A percentile compares a stretch with the other conserved stretches of the same genome.
Conservation (phyloP, 176 grass and related monocot genomes). For the Oryza meridionalis region DNA sequence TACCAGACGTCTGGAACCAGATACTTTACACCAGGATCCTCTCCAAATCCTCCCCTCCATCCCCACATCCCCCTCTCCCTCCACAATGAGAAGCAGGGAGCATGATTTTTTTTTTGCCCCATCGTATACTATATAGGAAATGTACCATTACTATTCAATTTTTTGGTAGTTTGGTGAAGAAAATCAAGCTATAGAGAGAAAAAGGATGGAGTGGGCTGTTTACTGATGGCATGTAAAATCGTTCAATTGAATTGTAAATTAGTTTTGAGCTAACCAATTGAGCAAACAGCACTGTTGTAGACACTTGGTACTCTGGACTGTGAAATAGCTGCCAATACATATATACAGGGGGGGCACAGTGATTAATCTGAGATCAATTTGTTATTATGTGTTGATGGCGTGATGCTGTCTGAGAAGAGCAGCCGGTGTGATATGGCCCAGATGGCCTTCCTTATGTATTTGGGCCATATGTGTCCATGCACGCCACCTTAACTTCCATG, state of each 20-base stretch:
- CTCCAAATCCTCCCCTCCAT: slow-evolving; percentile 21
- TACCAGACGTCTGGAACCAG: slow-evolving; percentile 89
- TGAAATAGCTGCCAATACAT: neutral
- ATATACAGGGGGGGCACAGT: neutral
- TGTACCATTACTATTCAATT: slow-evolving; percentile 1
- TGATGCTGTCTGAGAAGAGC: too few relatives aligned
- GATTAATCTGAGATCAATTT: neutral
- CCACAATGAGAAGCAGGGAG: slow-evolving; percentile 25
- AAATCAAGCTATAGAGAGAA: slow-evolving; percentile 23
- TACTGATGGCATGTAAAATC: slow-evolving; percentile 33
- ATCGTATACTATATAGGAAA: neutral
- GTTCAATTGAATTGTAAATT: slow-evolving; percentile 54
- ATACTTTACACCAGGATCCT: slow-evolving; percentile 74
- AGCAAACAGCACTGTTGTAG: slow-evolving; percentile 6
- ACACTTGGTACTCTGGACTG: slow-evolving; percentile 17
- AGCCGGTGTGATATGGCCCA: too few relatives aligned
- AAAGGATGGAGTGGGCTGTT: slow-evolving; percentile 20
- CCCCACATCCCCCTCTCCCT: neutral
- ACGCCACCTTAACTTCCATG: too few relatives aligned
- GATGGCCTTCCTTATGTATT: neutral
- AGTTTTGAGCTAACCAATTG: slow-evolving; percentile 40
- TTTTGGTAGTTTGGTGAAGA: slow-evolving; percentile 19
- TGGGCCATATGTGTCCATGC: neutral
- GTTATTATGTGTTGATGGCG: neutral
- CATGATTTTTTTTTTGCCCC: slow-evolving; percentile 8